phyloP scores from a whole-genome alignment of 768 basidiomycete genomes.

The Chalciporus chontae region DNA sequence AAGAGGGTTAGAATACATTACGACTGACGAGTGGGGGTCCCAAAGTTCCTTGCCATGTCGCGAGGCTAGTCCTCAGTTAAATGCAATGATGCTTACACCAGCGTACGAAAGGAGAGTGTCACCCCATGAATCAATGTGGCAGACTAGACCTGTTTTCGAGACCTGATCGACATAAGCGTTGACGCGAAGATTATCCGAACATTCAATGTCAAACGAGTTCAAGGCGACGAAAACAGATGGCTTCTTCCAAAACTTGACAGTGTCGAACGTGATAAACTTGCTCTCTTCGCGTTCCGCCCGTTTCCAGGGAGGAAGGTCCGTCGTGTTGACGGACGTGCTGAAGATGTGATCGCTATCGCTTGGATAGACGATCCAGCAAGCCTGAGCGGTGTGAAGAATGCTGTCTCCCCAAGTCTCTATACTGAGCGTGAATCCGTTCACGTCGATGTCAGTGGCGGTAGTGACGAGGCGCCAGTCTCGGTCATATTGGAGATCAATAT shows the following conservation, averaged over 20 bases:
- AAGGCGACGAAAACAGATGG: constrained; percentile 19
- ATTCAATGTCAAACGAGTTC: constrained; percentile 13
- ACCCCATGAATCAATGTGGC: constrained; percentile 11
- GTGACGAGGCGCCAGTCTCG: constrained; percentile 7
- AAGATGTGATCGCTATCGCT: constrained; percentile 19
- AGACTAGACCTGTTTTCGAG: constrained; percentile 3
- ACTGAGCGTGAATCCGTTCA: constrained; percentile 13
- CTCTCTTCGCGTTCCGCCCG: constrained; percentile 4
- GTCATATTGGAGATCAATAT: constrained; percentile 7
- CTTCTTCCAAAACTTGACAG: constrained; percentile 8
- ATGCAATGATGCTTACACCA: no score
- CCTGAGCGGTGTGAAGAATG: background rate
- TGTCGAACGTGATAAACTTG: constrained; percentile 6
- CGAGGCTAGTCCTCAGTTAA: no score
- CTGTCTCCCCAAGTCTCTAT: constrained; percentile 13
- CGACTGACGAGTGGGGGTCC: no score
- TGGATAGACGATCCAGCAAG: constrained; percentile 21
- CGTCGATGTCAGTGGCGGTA: constrained; percentile 9
- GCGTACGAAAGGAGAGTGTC: constrained; percentile 1
- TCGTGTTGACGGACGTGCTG: constrained; percentile 11
- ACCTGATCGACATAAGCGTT: constrained; percentile 8
- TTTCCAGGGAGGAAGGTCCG: background rate
- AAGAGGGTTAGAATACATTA: no score
- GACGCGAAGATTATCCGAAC: constrained; percentile 10
- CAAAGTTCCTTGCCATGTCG: no score